Percentiles rank a stretch among this genome's conserved stretches.
Evolutionary conservation across 2,329 filamentous ascomycete genomes (phyloP).

Genomic region (Neopestalotiopsis clavispora): DNA sequence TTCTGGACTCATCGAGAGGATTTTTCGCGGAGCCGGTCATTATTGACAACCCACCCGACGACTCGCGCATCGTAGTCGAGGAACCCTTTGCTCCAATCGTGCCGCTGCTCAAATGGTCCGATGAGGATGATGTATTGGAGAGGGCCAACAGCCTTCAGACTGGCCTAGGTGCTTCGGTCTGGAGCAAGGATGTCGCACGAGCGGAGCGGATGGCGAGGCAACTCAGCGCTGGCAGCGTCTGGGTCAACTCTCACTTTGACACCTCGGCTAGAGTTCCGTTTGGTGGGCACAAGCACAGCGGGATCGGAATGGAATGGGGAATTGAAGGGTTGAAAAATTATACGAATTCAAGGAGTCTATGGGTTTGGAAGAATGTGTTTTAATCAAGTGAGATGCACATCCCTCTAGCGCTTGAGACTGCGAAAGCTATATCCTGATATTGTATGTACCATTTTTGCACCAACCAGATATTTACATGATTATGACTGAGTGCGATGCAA

Average conservation of each 20-base stretch:
- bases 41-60: constrained; percentile 63
- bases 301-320: constrained; percentile 52
- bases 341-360: constrained; percentile 31
- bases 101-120: constrained; percentile 47
- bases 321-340: constrained; percentile 38
- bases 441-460: neutral
- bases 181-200: constrained; percentile 51
- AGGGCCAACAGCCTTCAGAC: constrained; percentile 53
- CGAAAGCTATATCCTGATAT: neutral
- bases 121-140: constrained; percentile 50
- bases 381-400: neutral
- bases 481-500: neutral
- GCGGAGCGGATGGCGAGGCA: constrained; percentile 51
- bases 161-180: constrained; percentile 60
- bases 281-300: constrained; percentile 56
- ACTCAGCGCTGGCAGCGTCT: constrained; percentile 60
- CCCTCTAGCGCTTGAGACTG: too few species aligned
- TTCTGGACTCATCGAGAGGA: constrained; percentile 44
- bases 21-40: constrained; percentile 65
- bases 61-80: constrained; percentile 59
- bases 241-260: constrained; percentile 54
- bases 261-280: constrained; percentile 44
- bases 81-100: constrained; percentile 59
- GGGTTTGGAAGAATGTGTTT: constrained; percentile 20
- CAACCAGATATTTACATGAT: neutral